Evolutionary conservation across 78 protist genomes (phyloP), one percentile per base, ranked within the genome.

Genomic region (Dictyostelium intermedium): DNA sequence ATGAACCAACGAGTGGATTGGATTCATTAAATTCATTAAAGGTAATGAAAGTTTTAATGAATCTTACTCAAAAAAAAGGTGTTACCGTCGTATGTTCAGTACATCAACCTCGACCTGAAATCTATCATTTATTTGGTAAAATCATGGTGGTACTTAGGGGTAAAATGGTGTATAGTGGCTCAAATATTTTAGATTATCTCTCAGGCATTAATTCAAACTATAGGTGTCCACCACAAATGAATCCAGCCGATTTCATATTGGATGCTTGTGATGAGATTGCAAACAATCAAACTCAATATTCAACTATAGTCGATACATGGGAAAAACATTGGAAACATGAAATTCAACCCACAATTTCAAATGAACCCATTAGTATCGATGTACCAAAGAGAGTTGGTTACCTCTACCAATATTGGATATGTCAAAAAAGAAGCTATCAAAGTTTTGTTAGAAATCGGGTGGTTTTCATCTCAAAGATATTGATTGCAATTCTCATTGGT

Each of bases 1-100:
- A 91, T 69, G 95, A 91, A 47, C 95, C 95, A 23, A 93, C 98
- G 13, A 39, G 78, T 35, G 97, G 96, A 5, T 77, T 95, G 5
- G 96, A 95, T 70, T n/a, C 91, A 5, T 11, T 73, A 37, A 14
- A 91, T 47, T 85, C 79, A 30, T 35, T 69, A 11, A 8, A 1
- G 2, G 74, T 95, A 16, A 69, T 83, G 81, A 50, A 77, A 16
- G 77, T 61, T 14, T n/a, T 89, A 18, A 25, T 27, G 13, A 27
- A 43, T 1, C 20, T 91, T 20, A 73, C 89, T 2, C 8, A 77
- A 35, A n/a, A n/a, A 0, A 77, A 91, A 20, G 97, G 95, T 43
- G 95, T 87, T 5, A 89, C 93, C 10, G 63, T 86, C 18, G 73
- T 87, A 10, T 56, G 80, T n/a, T 87, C 93, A 9, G 70, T 87